phyloP scores from a whole-genome alignment of 2,329 filamentous ascomycete genomes.

The Aspergillus sp. region DNA sequence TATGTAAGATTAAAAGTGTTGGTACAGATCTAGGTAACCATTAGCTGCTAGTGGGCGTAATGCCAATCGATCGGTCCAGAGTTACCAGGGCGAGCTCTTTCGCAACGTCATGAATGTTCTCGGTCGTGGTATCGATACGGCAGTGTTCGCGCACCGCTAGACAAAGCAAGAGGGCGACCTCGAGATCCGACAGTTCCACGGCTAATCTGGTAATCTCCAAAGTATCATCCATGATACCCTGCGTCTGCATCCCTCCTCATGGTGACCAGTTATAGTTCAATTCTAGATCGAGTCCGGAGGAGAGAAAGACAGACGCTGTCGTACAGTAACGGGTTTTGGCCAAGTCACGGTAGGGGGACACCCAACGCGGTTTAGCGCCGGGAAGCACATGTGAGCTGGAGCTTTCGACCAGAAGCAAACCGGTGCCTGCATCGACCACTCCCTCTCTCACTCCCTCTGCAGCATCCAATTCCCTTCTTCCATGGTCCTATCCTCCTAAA shows the following conservation, averaged over 20 bases:
- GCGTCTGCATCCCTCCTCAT: neutral
- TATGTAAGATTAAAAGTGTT: conserved; percentile 72
- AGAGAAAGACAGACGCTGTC: conserved; percentile 1
- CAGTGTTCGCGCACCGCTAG: conserved; percentile 82
- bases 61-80: neutral
- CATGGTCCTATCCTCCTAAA: conserved; percentile 17
- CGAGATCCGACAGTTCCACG: conserved; percentile 78
- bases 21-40: conserved; percentile 56
- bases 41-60: neutral
- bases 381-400: conserved; percentile 16
- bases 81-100: conserved; percentile 70
- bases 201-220: conserved; percentile 63
- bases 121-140: conserved; percentile 71
- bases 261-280: neutral
- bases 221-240: conserved; percentile 14
- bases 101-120: conserved; percentile 65
- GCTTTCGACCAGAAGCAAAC: conserved; percentile 1
- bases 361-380: conserved; percentile 14
- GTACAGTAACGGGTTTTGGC: neutral
- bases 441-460: conserved; percentile 1
- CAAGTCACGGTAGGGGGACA: neutral
- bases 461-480: neutral
- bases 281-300: neutral
- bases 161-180: conserved; percentile 80
- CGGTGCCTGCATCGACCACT: conserved; percentile 1